These are phyloP conservation scores for Dioscorea dumetorum DNA, from an alignment of 106 monocot species.

Conservation along the genomic window DNA sequence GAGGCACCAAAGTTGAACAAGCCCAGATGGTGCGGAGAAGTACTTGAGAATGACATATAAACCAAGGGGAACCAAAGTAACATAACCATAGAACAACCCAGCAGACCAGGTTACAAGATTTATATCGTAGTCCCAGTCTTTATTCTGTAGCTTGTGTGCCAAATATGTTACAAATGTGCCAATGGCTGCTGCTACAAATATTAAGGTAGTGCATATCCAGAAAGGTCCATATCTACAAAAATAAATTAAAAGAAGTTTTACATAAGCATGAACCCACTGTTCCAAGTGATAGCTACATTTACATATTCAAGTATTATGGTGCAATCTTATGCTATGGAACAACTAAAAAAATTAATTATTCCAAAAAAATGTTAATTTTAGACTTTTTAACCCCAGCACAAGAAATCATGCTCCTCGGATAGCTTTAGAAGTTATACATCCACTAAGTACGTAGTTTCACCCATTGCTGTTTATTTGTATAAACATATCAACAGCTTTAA, in stretches of 20 bases:
- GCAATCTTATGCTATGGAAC: neutral
- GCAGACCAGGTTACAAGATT: conserved; percentile 90
- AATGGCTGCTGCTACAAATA: conserved; percentile 88
- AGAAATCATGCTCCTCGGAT: neutral
- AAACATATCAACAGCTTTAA: too few species aligned
- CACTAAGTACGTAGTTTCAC: neutral
- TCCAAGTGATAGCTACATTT: neutral
- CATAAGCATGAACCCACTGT: neutral
- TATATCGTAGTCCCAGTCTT: conserved; percentile 93
- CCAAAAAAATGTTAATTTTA: neutral
- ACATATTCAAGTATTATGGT: neutral
- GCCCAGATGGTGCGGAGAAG: conserved; percentile 84
- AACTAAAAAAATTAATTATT: neutral
- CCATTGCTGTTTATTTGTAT: neutral
- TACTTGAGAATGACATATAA: conserved; percentile 81
- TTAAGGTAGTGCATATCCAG: conserved; percentile 95
- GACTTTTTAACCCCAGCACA: neutral
- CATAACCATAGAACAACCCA: conserved; percentile 93
- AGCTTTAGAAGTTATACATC: neutral
- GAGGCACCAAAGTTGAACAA: conserved; percentile 79
- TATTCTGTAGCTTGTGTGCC: conserved; percentile 83
- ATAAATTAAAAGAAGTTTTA: neutral
- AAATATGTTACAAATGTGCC: conserved; percentile 88
- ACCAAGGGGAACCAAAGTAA: conserved; percentile 64
- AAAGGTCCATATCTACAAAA: conserved; percentile 81